Evolutionary conservation across 2,329 filamentous ascomycete species (phyloP).

Genomic region (Sordariomycetes sp.): DNA sequence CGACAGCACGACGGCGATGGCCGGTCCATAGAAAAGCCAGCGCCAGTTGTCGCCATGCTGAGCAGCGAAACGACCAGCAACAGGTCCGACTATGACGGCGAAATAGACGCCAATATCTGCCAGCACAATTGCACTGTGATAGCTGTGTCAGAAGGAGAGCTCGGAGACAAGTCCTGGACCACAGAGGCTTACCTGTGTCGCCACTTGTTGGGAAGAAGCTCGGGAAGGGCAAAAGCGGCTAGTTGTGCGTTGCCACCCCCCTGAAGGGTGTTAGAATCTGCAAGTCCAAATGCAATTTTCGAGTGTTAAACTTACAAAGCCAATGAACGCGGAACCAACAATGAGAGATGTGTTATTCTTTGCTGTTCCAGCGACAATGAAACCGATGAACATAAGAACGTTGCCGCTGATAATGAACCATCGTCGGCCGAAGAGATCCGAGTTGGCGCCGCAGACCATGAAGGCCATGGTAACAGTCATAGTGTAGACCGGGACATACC

Average conservation of each 20-base stretch:
- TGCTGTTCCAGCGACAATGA: conserved; percentile 23
- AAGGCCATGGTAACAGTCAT: conserved; percentile 16
- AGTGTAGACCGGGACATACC: conserved; percentile 25
- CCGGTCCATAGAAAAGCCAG: conserved; percentile 34
- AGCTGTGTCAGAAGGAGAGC: no score
- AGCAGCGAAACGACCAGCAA: conserved; percentile 31
- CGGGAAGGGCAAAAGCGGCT: conserved; percentile 34
- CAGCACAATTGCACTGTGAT: conserved; percentile 31
- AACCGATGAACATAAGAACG: conserved; percentile 23
- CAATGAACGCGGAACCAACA: conserved; percentile 28
- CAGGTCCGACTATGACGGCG: conserved; percentile 33
- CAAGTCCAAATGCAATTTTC: background rate
- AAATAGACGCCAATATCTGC: conserved; percentile 29
- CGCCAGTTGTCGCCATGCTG: conserved; percentile 26
- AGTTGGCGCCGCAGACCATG: conserved; percentile 28
- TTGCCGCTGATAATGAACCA: conserved; percentile 17
- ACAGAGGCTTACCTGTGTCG: no score
- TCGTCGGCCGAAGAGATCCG: conserved; percentile 33
- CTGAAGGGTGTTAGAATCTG: no score
- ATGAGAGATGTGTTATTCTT: conserved; percentile 27
- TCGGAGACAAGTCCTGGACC: no score
- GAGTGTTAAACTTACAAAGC: conserved; percentile 17
- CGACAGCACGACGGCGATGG: conserved; percentile 31
- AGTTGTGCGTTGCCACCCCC: conserved; percentile 33
- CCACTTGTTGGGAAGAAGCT: conserved; percentile 39